A percentile compares a stretch with the other conserved stretches of the same genome.
Conservation (phyloP, 345 rosid species). For the Odontarrhena argentea region DNA sequence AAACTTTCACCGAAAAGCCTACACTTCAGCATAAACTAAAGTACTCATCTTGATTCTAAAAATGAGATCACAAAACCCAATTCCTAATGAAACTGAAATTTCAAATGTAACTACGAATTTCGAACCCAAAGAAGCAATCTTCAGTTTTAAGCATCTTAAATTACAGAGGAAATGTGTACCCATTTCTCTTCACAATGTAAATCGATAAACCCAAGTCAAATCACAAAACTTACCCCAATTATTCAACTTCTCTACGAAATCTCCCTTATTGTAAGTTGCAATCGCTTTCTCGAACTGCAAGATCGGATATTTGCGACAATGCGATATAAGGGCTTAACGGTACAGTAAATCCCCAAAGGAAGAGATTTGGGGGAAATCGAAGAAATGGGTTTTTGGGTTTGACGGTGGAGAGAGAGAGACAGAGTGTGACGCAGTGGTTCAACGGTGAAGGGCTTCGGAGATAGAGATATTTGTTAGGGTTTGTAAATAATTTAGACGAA, state of each 20-base stretch:
- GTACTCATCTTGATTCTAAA: slow-evolving; percentile 8
- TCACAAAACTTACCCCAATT: slow-evolving; percentile 22
- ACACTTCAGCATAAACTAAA: slow-evolving; percentile 2
- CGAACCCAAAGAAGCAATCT: slow-evolving; percentile 18
- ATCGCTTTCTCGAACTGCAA: slow-evolving; percentile 2
- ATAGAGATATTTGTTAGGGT: slow-evolving; percentile 32
- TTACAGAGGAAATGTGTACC: background rate
- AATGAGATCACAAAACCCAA: background rate
- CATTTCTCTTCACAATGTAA: slow-evolving; percentile 18
- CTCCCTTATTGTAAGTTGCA: background rate
- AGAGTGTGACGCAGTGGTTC: slow-evolving; percentile 20
- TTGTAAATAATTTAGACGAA: slow-evolving; percentile 21
- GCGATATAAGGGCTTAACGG: slow-evolving; percentile 11
- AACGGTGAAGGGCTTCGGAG: slow-evolving; percentile 3
- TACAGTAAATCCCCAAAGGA: background rate
- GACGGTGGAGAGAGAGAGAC: slow-evolving; percentile 9
- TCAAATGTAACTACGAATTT: background rate
- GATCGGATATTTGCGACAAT: slow-evolving; percentile 8
- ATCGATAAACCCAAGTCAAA: slow-evolving; percentile 28
- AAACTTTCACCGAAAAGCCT: slow-evolving; percentile 7
- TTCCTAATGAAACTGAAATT: background rate
- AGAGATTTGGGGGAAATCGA: slow-evolving; percentile 11
- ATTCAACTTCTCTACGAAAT: background rate
- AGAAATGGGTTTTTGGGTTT: slow-evolving; percentile 7
- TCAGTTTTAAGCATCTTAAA: background rate